Base-by-base conservation (phyloP, 2,329 filamentous ascomycete species). In the Chalaropsis ovoidea region DNA sequence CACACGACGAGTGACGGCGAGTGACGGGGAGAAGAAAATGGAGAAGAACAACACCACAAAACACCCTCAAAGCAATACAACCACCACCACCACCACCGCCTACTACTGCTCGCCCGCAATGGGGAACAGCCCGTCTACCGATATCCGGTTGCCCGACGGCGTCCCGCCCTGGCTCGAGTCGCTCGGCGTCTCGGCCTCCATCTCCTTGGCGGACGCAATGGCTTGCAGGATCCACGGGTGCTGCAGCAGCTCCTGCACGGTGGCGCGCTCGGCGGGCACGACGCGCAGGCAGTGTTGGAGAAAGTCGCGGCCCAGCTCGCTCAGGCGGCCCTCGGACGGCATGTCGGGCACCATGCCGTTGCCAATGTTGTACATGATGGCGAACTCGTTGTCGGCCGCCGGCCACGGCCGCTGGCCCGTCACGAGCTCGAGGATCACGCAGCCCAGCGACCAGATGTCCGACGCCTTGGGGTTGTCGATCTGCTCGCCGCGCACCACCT, bases 301-400 rank as follows among this genome's bases (percentile, higher is more conserved):
- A 72, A 99, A 97, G 73, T 97, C 91, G 69, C 96, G 86, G 24
- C 94, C 94, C 65, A 84, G 77, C 0, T 86, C 82, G 72, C 89
- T 94, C 69, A 99, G 82, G 75, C 97, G 93, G 63, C 97, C 93
- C 0, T 79, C 74, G 0, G 84, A 81, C 1, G 94, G 94, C 65
- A 96, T 80, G 73, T 90, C 87, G 5, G 94, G 94, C 61, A 91
- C 89, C 71, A 96, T 95, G 69, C 94, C 94, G 74, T 96, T 93
- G 0, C 94, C 94, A 72, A 99, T 99, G 78, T 97, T 97, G 81
- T 96, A 99, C 94, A 99, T 99, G 77, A 99, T 97, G 52, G 94
- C 94, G 91, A 92, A 99, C 76, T 99, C 94, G 73, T 99, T 99
- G 78, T 99, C 94, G 60, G 97, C 85, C 69, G 87, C 90, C 31